phyloP scores from a whole-genome alignment of 805 yeast genomes.

The Spathaspora arborariae region DNA sequence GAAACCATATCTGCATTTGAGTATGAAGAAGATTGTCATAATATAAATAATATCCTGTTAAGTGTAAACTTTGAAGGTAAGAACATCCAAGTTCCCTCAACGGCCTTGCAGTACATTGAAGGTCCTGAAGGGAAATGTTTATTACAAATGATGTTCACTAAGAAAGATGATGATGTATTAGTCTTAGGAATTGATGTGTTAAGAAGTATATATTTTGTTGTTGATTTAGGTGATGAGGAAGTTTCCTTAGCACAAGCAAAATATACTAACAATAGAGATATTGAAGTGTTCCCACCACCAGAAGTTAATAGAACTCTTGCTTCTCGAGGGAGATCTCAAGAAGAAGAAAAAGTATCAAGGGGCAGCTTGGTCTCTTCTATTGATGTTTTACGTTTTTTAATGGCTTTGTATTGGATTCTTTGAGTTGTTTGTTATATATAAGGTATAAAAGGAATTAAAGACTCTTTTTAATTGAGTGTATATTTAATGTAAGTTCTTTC shows the following conservation, averaged over 20 bases:
- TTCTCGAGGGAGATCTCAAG: conserved; percentile 39
- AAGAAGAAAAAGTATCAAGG: background rate
- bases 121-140: background rate
- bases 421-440: no score
- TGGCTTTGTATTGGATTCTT: conserved; percentile 35
- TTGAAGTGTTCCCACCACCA: conserved; percentile 29
- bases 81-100: no score
- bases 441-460: no score
- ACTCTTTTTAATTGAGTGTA: no score
- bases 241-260: conserved; percentile 46
- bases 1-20: no score
- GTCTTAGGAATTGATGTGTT: conserved; percentile 64
- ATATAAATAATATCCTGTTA: no score
- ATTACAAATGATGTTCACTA: background rate
- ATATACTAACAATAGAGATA: conserved; percentile 28
- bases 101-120: no score
- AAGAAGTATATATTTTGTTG: conserved; percentile 60
- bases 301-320: conserved; percentile 8
- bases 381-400: background rate
- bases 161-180: no score
- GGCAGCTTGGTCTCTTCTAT: background rate
- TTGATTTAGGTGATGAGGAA: conserved; percentile 53
- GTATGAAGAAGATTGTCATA: no score
- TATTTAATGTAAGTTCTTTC: no score
- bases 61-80: no score